Conservation (phyloP, 106 monocot genomes). For the Platanthera zijinensis region DNA sequence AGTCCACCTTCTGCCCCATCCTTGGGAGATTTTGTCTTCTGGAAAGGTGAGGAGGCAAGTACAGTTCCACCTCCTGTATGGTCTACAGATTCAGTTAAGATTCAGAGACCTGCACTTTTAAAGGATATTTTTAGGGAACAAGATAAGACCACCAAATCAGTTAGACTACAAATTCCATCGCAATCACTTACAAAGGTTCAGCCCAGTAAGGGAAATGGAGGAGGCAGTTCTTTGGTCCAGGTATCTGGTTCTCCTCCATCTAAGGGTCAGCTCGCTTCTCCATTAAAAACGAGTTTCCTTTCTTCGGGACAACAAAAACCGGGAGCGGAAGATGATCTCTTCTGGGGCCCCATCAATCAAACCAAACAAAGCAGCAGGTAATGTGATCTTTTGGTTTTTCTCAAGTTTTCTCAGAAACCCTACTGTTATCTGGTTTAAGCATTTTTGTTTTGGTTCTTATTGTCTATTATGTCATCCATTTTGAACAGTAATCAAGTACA, state of each 20-base stretch:
- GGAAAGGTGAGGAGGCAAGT: constrained; percentile 69
- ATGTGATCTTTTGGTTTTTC: constrained; percentile 19
- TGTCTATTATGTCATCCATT: too few relatives aligned
- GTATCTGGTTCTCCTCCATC: constrained; percentile 65
- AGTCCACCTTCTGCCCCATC: constrained; percentile 70
- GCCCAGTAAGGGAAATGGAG: constrained; percentile 24
- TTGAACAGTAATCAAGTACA: too few relatives aligned
- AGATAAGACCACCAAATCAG: constrained; percentile 38
- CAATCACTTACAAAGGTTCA: constrained; percentile 36
- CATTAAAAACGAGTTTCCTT: constrained; percentile 23
- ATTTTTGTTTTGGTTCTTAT: too few relatives aligned
- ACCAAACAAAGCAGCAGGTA: constrained; percentile 49
- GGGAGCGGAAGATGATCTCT: constrained; percentile 79
- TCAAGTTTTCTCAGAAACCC: not conserved
- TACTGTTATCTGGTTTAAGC: not conserved
- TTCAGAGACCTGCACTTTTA: constrained; percentile 54
- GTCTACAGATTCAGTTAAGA: constrained; percentile 55
- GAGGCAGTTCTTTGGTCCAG: constrained; percentile 44
- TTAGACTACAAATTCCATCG: constrained; percentile 32
- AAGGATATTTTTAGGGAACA: constrained; percentile 85
- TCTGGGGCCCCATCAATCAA: constrained; percentile 85
- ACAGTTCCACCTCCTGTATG: constrained; percentile 55
- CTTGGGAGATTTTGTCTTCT: constrained; percentile 82
- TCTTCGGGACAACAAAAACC: constrained; percentile 35
- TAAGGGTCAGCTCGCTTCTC: constrained; percentile 30